A percentile compares a stretch with the other conserved stretches of the same genome.
Evolutionary conservation across 495 filamentous ascomycete genomes (phyloP).

Genomic region (Penicillium chermesinum): DNA sequence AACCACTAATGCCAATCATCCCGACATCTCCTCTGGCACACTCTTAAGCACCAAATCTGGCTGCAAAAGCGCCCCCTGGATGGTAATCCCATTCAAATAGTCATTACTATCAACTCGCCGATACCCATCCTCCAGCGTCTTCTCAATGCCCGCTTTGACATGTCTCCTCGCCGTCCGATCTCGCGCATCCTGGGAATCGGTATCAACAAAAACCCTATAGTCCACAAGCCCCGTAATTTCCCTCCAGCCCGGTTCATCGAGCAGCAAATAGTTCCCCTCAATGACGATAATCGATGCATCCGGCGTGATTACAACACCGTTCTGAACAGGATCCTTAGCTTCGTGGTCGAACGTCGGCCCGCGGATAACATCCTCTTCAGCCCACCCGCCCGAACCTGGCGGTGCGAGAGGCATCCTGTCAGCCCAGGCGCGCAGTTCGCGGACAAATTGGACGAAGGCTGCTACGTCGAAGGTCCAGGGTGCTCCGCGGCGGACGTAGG

Average conservation of each 20-base stretch:
- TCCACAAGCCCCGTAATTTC: slow-evolving; percentile 23
- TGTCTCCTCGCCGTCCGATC: slow-evolving; percentile 34
- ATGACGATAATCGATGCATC: slow-evolving; percentile 31
- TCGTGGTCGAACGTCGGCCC: slow-evolving; percentile 39
- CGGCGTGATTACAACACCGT: slow-evolving; percentile 28
- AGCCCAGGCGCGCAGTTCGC: slow-evolving; percentile 18
- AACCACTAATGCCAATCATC: too few species aligned
- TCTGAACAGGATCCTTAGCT: slow-evolving; percentile 35
- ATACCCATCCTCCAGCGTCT: slow-evolving; percentile 34
- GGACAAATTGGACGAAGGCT: slow-evolving; percentile 26
- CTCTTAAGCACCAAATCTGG: slow-evolving; percentile 29
- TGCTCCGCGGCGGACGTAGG: slow-evolving; percentile 36
- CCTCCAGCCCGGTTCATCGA: slow-evolving; percentile 29
- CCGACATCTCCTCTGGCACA: slow-evolving; percentile 2
- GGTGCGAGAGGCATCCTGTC: slow-evolving; percentile 16
- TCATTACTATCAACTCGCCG: slow-evolving; percentile 39
- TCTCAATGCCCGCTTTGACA: slow-evolving; percentile 37
- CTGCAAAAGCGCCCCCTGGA: slow-evolving; percentile 22
- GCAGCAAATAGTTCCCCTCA: slow-evolving; percentile 37
- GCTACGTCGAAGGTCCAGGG: slow-evolving; percentile 39
- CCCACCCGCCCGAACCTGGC: slow-evolving; percentile 3
- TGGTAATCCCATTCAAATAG: slow-evolving; percentile 31
- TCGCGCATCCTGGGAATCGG: slow-evolving; percentile 27
- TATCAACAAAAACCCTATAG: slow-evolving; percentile 35
- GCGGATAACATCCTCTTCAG: slow-evolving; percentile 11